Evolutionary conservation across 1,284 basidiomycete species (phyloP).

Genomic region (Microbotryum silenes-acaulis): DNA sequence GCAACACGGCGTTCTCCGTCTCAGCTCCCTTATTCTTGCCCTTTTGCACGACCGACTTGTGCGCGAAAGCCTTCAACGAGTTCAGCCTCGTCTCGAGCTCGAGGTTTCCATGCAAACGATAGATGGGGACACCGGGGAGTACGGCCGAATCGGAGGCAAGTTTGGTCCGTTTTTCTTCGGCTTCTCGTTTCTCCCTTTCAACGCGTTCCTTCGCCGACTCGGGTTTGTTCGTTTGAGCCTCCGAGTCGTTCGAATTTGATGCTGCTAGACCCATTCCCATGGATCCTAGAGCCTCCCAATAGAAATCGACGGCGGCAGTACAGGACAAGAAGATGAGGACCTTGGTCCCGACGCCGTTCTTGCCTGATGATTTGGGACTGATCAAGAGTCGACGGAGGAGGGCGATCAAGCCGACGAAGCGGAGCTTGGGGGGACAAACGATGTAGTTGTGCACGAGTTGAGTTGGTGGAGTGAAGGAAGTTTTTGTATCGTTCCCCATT

Average conservation of each 20-base stretch:
- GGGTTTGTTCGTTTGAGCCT: conserved; percentile 29
- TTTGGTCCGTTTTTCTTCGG: conserved; percentile 40
- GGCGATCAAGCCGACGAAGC: conserved; percentile 82
- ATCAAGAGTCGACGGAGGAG: conserved; percentile 65
- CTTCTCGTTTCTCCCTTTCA: conserved; percentile 39
- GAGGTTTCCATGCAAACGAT: conserved; percentile 90
- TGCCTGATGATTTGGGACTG: conserved; percentile 30
- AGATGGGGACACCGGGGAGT: conserved; percentile 72
- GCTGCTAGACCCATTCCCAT: conserved; percentile 55
- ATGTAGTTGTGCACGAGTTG: conserved; percentile 92
- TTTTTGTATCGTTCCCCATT: conserved; percentile 27
- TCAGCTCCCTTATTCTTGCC: conserved; percentile 37
- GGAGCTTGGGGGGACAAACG: conserved; percentile 83
- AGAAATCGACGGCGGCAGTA: conserved; percentile 95
- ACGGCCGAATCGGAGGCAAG: conserved; percentile 62
- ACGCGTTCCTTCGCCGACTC: conserved; percentile 13
- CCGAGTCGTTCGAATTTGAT: conserved; percentile 6
- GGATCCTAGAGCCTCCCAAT: conserved; percentile 79
- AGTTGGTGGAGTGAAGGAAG: conserved; percentile 84
- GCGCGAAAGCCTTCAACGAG: conserved; percentile 73
- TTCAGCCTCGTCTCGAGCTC: conserved; percentile 71
- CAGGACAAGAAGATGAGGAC: conserved; percentile 95
- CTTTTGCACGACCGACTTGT: conserved; percentile 28
- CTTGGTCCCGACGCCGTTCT: conserved; percentile 45
- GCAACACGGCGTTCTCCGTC: conserved; percentile 53